A percentile compares a stretch with the other conserved stretches of the same genome.
phyloP scores from a whole-genome alignment of 306 rosid species.

The Elaeagnus macrophylla region DNA sequence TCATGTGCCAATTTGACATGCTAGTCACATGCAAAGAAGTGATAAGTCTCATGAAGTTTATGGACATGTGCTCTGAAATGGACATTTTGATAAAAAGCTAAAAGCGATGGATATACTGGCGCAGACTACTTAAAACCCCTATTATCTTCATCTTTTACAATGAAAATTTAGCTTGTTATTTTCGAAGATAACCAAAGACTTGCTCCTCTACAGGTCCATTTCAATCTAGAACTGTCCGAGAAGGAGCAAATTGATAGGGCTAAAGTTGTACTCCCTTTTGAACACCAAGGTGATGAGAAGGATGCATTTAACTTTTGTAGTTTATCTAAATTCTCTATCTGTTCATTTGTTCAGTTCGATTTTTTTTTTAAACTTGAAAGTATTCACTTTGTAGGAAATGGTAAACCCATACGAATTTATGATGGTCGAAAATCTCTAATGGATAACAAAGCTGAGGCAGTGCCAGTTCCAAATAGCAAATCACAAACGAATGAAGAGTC shows the following conservation, averaged over 20 bases:
- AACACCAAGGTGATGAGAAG: constrained; percentile 75
- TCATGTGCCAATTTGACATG: no score
- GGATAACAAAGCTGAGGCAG: constrained; percentile 32
- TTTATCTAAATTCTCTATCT: no score
- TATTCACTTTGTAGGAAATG: constrained; percentile 50
- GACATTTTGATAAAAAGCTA: no score
- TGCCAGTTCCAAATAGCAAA: constrained; percentile 23
- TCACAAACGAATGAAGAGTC: constrained; percentile 29
- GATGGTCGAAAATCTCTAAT: constrained; percentile 70
- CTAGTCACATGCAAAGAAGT: no score
- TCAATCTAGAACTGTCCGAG: constrained; percentile 85
- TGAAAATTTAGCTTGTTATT: no score
- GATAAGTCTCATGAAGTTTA: no score
- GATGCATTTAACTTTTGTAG: neutral
- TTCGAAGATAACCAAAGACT: neutral
- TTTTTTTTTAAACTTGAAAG: no score
- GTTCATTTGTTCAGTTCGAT: no score
- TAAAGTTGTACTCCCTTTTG: constrained; percentile 86
- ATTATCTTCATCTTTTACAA: no score
- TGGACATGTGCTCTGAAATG: no score
- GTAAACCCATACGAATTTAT: constrained; percentile 64
- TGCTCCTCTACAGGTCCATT: constrained; percentile 60
- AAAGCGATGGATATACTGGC: no score
- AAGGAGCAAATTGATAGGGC: constrained; percentile 83
- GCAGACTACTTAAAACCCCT: no score